phyloP scores from a whole-genome alignment of 805 yeast genomes.

The Vanderwaltozyma polyspora region DNA sequence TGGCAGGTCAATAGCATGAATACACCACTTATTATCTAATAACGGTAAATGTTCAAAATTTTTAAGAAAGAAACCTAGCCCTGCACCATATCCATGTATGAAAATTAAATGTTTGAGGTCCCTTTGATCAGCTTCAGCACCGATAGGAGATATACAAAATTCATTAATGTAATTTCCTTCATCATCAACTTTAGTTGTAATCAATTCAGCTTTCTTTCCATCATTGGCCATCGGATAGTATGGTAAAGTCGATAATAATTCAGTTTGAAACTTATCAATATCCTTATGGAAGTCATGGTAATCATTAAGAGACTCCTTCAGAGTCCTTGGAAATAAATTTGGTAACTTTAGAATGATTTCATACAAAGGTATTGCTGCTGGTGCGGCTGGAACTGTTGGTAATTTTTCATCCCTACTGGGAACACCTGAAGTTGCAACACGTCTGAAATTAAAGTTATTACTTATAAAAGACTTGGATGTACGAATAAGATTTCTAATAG shows the following conservation, averaged over 20 bases:
- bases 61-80: conserved; percentile 71
- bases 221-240: conserved; percentile 32
- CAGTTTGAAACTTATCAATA: conserved; percentile 36
- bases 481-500: too few relatives aligned
- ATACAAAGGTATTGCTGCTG: conserved; percentile 52
- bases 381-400: conserved; percentile 42
- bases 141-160: conserved; percentile 46
- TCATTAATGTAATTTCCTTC: conserved; percentile 61
- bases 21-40: conserved; percentile 43
- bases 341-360: conserved; percentile 34
- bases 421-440: background rate
- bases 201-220: conserved; percentile 20
- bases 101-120: conserved; percentile 47
- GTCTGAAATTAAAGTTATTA: background rate
- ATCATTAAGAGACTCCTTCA: conserved; percentile 43
- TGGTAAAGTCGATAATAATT: conserved; percentile 35
- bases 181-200: conserved; percentile 32
- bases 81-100: conserved; percentile 94
- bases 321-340: conserved; percentile 46
- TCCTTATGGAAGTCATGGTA: conserved; percentile 28
- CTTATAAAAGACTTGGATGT: too few relatives aligned
- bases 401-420: too few relatives aligned
- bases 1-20: conserved; percentile 77
- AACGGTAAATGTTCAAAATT: conserved; percentile 49
- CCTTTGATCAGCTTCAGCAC: conserved; percentile 18